Percentiles rank a stretch among this genome's conserved stretches.
These are phyloP conservation scores for Termitomyces bulborhizus DNA, from an alignment of 768 basidiomycete species.

Conservation along the genomic window DNA sequence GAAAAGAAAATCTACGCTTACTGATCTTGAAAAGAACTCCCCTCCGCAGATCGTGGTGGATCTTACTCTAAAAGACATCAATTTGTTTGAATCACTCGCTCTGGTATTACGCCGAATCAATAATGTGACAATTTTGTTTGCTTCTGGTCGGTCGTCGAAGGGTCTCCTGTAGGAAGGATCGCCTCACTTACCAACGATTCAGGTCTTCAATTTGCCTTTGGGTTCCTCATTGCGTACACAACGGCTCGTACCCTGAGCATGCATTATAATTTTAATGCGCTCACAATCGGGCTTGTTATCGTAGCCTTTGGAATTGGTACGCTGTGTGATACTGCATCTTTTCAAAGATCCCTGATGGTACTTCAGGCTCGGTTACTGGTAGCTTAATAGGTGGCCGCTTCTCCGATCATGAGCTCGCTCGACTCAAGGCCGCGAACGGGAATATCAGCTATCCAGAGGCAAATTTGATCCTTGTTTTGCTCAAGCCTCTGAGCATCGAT, in stretches of 20 bases:
- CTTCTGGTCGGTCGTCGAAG: slow-evolving; percentile 46
- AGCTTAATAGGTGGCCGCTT: slow-evolving; percentile 38
- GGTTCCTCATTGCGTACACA: slow-evolving; percentile 69
- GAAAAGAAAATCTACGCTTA: background rate
- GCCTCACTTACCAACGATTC: background rate
- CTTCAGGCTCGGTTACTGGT: slow-evolving; percentile 31
- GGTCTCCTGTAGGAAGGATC: background rate
- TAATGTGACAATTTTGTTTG: slow-evolving; percentile 59
- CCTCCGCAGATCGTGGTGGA: slow-evolving; percentile 27
- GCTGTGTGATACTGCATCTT: slow-evolving; percentile 22
- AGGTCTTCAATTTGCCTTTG: slow-evolving; percentile 70
- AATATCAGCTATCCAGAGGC: slow-evolving; percentile 60
- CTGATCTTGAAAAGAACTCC: slow-evolving; percentile 21
- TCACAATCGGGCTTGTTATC: slow-evolving; percentile 72
- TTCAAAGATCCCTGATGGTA: background rate
- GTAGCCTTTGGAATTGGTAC: slow-evolving; percentile 67
- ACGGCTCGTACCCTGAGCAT: slow-evolving; percentile 61
- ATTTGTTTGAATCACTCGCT: slow-evolving; percentile 60
- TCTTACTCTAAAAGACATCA: slow-evolving; percentile 65
- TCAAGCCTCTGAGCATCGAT: background rate
- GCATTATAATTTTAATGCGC: slow-evolving; percentile 59
- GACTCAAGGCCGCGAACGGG: slow-evolving; percentile 31
- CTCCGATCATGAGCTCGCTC: slow-evolving; percentile 35
- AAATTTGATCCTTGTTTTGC: slow-evolving; percentile 3
- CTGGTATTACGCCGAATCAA: slow-evolving; percentile 54